Evolutionary conservation across 1,139 yeast genomes (phyloP).

Genomic region (Maudiozyma humilis): DNA sequence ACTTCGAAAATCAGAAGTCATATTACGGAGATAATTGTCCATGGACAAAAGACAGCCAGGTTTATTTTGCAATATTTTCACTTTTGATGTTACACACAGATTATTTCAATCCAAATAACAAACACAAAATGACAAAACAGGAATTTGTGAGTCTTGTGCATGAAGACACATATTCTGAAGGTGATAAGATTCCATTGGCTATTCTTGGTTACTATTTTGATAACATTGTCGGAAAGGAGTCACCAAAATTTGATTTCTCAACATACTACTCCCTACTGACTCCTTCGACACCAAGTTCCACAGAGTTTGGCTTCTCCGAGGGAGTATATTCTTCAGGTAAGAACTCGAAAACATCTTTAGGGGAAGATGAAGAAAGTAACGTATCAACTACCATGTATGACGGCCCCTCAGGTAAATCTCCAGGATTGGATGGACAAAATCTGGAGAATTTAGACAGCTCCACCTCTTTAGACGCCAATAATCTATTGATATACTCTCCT

Average conservation of each 20-base stretch:
- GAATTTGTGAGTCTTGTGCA: slow-evolving; percentile 44
- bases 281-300: not conserved
- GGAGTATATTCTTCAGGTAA: not conserved
- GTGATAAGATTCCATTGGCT: slow-evolving; percentile 33
- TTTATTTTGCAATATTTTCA: slow-evolving; percentile 52
- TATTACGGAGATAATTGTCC: slow-evolving; percentile 10
- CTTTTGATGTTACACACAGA: slow-evolving; percentile 64
- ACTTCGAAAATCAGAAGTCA: slow-evolving; percentile 33
- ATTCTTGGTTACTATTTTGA: slow-evolving; percentile 50
- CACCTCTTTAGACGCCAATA: not conserved
- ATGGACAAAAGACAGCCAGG: slow-evolving; percentile 39
- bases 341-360: not conserved
- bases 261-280: not conserved
- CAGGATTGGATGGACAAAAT: not conserved
- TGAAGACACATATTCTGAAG: slow-evolving; percentile 35
- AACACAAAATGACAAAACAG: slow-evolving; percentile 50
- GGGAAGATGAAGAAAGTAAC: not conserved
- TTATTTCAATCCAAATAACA: slow-evolving; percentile 54
- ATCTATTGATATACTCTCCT: slow-evolving; percentile 10
- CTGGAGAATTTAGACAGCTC: not conserved
- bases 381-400: not conserved
- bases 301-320: not conserved
- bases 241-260: slow-evolving; percentile 30
- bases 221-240: slow-evolving; percentile 51
- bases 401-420: not conserved